These are phyloP conservation scores for Elaphomyces granulatus DNA, from an alignment of 495 filamentous ascomycete genomes.

Conservation along the genomic window DNA sequence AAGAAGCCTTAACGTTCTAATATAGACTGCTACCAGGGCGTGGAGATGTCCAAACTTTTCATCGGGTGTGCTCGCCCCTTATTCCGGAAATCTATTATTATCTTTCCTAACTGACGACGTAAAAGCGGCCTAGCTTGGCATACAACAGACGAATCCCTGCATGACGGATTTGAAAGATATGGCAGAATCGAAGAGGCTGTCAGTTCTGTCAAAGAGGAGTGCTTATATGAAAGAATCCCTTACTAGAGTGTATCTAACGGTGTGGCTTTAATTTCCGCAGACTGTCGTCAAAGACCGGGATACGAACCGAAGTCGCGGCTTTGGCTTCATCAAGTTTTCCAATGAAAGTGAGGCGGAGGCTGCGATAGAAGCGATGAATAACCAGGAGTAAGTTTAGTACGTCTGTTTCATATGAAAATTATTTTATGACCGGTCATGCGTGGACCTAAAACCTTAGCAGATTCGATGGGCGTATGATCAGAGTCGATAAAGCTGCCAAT, in stretches of 20 bases:
- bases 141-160: constrained; percentile 73
- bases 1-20: too few relatives aligned
- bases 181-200: constrained; percentile 88
- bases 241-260: neutral
- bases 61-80: constrained; percentile 54
- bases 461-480: constrained; percentile 91
- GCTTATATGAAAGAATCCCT: neutral
- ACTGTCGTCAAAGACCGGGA: constrained; percentile 97
- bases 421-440: too few relatives aligned
- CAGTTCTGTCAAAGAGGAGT: constrained; percentile 24
- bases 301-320: constrained; percentile 88
- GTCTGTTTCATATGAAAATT: neutral
- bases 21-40: neutral
- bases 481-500: constrained; percentile 92
- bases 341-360: constrained; percentile 68
- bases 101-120: constrained; percentile 4
- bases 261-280: constrained; percentile 31
- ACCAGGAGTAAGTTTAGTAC: constrained; percentile 58
- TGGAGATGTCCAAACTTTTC: constrained; percentile 72
- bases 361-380: constrained; percentile 80
- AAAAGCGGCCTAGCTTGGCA: constrained; percentile 91
- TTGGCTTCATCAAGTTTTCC: constrained; percentile 86
- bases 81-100: constrained; percentile 3
- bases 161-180: constrained; percentile 78
- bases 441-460: constrained; percentile 40